Base-by-base conservation (phyloP, 345 rosid species). In the Anastatica hierochuntica region DNA sequence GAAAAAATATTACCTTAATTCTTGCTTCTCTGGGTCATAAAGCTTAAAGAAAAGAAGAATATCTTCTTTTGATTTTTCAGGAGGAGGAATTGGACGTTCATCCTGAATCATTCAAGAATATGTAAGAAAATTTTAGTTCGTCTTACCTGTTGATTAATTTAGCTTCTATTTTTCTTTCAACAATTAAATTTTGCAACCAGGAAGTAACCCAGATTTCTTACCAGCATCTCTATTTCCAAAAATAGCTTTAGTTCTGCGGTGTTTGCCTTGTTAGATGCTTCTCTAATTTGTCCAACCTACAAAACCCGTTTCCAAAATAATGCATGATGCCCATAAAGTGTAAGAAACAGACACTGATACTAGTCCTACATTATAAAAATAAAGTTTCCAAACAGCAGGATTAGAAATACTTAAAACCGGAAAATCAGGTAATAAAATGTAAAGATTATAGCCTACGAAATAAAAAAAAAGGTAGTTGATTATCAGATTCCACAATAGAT, bases 221-320 rank as follows among this genome's bases (percentile, higher is more conserved):
- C 98, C 83, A 27, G 78, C 98, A 40, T 64, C 43, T 64, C 95
- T 34, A 81, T 81, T 83, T 92, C 97, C 87, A 92, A 61, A 73
- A 85, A 88, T 56, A 92, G 54, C 68, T 88, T 92, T 46, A 92
- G 58, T 53, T 92, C 98, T 3, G 94, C 90, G 71, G 73, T 88
- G 66, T 67, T 70, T 7, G 79, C 64, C 76, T 85, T 88, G 72
- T 81, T 88, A 31, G 85, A 80, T 23, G 77, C 78, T 65, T 92
- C 98, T 69, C 82, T 83, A 68, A 92, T 72, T 52, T 83, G 94
- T 56, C 95, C 98, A 65, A 88, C 98, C 98, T 92, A 66, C 49
- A 75, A n/a, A n/a, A n/a, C n/a, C n/a, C n/a, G n/a, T n/a, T n/a
- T n/a, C n/a, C n/a, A n/a, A n/a, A n/a, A n/a, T n/a, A n/a, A n/a